Evolutionary conservation across 768 basidiomycete species (phyloP).

Genomic region (Boletus sp.): DNA sequence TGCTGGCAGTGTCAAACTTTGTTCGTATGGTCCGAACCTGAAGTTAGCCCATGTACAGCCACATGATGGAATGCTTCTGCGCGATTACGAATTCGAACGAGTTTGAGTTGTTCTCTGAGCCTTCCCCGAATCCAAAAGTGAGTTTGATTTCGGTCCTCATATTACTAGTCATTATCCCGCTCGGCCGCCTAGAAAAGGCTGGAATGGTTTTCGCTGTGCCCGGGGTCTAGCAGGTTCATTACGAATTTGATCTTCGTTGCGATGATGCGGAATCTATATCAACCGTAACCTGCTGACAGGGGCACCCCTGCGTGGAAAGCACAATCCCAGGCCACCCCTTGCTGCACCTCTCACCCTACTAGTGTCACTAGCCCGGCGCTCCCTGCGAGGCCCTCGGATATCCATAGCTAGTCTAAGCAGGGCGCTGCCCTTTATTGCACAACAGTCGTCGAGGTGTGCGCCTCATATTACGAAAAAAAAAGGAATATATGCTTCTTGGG

Average conservation of each 20-base stretch:
- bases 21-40: constrained; percentile 8
- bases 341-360: constrained; percentile 15
- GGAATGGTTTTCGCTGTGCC: constrained; percentile 4
- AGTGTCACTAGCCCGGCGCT: neutral
- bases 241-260: constrained; percentile 26
- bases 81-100: neutral
- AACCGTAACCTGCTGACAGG: constrained; percentile 23
- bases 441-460: neutral
- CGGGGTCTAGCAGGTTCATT: constrained; percentile 18
- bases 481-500: constrained; percentile 4
- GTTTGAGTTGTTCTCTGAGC: neutral
- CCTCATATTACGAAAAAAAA: constrained; percentile 3
- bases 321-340: constrained; percentile 19
- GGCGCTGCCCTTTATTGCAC: neutral
- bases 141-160: neutral
- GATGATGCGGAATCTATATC: constrained; percentile 21
- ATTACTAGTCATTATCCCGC: neutral
- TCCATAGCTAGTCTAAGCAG: constrained; percentile 6
- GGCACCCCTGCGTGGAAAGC: constrained; percentile 31
- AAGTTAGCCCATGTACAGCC: constrained; percentile 16
- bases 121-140: neutral
- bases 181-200: constrained; percentile 3
- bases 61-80: constrained; percentile 3
- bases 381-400: constrained; percentile 21
- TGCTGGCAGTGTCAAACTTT: neutral